phyloP scores from a whole-genome alignment of 257 asterid species.

The Paraleonurus japonicus region DNA sequence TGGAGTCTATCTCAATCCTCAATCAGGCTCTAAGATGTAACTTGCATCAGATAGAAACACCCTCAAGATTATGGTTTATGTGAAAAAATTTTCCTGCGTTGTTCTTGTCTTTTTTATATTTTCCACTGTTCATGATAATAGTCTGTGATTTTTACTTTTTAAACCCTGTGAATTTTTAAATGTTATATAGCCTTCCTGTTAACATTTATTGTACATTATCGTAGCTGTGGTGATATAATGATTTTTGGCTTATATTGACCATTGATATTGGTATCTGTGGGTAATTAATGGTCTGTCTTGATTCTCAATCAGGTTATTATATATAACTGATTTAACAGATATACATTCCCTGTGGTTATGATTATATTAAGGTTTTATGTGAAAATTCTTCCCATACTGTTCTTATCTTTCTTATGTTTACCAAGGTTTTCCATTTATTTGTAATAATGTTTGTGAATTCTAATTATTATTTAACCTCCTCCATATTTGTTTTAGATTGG shows the following conservation, averaged over 20 bases:
- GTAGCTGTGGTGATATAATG: conserved; percentile 81
- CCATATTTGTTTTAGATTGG: conserved; percentile 60
- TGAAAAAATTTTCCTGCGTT: neutral
- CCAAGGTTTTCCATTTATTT: conserved; percentile 3
- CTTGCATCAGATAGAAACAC: neutral
- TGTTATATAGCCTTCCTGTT: neutral
- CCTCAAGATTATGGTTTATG: neutral
- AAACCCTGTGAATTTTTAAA: neutral
- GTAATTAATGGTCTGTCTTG: neutral
- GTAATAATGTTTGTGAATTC: neutral
- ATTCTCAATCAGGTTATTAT: conserved; percentile 7
- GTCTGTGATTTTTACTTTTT: conserved; percentile 11
- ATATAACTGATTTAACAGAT: neutral
- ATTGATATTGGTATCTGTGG: neutral
- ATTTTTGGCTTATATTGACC: conserved; percentile 54
- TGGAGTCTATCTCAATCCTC: conserved; percentile 13
- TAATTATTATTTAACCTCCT: neutral
- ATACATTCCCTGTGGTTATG: neutral
- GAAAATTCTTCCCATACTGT: neutral
- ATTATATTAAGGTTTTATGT: neutral
- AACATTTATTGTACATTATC: conserved; percentile 54
- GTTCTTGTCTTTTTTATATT: neutral
- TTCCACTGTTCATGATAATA: neutral
- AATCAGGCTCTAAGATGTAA: neutral
- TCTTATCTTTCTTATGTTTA: neutral